A percentile compares a stretch with the other conserved stretches of the same genome.
phyloP scores from a whole-genome alignment of 148 eudicot species.

The Hydrangea macrophylla region DNA sequence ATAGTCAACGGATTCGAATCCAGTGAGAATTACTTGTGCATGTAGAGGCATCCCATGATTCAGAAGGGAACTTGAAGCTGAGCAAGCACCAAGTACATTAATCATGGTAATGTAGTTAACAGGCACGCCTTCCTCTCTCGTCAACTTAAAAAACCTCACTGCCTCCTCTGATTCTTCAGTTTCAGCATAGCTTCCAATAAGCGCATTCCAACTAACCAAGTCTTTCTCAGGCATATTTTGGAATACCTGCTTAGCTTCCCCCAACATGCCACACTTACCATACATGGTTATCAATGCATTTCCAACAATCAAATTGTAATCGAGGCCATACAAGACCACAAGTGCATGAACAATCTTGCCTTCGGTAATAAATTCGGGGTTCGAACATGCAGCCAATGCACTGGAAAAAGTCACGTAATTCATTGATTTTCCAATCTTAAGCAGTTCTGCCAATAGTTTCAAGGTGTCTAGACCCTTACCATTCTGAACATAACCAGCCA shows the following conservation, averaged over 20 bases:
- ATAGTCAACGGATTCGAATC: slow-evolving; percentile 63
- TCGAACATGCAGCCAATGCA: slow-evolving; percentile 66
- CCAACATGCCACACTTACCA: slow-evolving; percentile 56
- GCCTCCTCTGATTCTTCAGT: slow-evolving; percentile 51
- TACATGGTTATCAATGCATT: slow-evolving; percentile 74
- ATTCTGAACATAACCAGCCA: slow-evolving; percentile 51
- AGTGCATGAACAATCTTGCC: slow-evolving; percentile 61
- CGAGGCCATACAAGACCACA: slow-evolving; percentile 45
- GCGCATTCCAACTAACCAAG: slow-evolving; percentile 75
- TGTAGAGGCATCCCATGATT: slow-evolving; percentile 61
- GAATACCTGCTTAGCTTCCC: slow-evolving; percentile 46
- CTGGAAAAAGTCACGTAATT: slow-evolving; percentile 63
- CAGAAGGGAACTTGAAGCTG: slow-evolving; percentile 32
- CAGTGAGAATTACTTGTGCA: slow-evolving; percentile 40
- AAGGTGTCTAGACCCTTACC: slow-evolving; percentile 49
- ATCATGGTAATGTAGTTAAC: slow-evolving; percentile 66
- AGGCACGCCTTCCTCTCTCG: slow-evolving; percentile 38
- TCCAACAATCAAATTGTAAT: slow-evolving; percentile 48
- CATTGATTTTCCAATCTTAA: slow-evolving; percentile 22
- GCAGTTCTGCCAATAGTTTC: slow-evolving; percentile 32
- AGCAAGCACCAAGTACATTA: slow-evolving; percentile 54
- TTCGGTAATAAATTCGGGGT: slow-evolving; percentile 39
- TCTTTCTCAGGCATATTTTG: slow-evolving; percentile 41
- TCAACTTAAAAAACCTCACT: slow-evolving; percentile 35
- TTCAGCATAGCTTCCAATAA: slow-evolving; percentile 67